These are phyloP conservation scores for Gossypium davidsonii DNA, from an alignment of 441 rosid genomes.

Conservation along the genomic window DNA sequence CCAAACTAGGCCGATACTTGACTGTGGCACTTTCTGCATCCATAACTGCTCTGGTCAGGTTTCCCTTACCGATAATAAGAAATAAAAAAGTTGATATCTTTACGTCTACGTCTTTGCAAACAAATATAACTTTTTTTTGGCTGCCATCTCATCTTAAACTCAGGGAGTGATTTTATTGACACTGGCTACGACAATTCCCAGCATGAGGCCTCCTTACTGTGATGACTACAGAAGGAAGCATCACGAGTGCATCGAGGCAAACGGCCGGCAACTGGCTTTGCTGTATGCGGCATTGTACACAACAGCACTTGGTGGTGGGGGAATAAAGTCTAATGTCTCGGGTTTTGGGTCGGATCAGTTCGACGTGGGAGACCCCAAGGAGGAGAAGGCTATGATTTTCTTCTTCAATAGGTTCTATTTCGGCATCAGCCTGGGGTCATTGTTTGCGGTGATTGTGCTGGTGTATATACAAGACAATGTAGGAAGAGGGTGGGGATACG, in stretches of 20 bases:
- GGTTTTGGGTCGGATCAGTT: conserved; percentile 93
- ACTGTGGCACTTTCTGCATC: conserved; percentile 60
- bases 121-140: neutral
- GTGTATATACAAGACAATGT: conserved; percentile 82
- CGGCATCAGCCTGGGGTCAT: conserved; percentile 67
- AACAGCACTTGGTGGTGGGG: conserved; percentile 84
- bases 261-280: conserved; percentile 54
- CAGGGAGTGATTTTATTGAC: conserved; percentile 69
- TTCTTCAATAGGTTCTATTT: conserved; percentile 95
- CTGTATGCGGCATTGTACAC: conserved; percentile 76
- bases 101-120: neutral
- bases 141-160: conserved; percentile 2
- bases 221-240: conserved; percentile 43
- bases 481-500: conserved; percentile 92
- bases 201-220: conserved; percentile 77
- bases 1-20: conserved; percentile 79
- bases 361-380: conserved; percentile 61
- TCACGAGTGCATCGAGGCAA: conserved; percentile 63
- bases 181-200: conserved; percentile 52
- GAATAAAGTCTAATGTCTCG: conserved; percentile 84
- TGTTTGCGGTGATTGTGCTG: conserved; percentile 62
- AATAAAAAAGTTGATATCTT: neutral
- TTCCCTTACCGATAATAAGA: neutral
- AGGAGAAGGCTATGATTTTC: conserved; percentile 70
- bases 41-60: conserved; percentile 59